Evolutionary conservation across 495 filamentous ascomycete genomes (phyloP), one percentile per base, ranked within the genome.

Genomic region (Aspergillus sparsus): DNA sequence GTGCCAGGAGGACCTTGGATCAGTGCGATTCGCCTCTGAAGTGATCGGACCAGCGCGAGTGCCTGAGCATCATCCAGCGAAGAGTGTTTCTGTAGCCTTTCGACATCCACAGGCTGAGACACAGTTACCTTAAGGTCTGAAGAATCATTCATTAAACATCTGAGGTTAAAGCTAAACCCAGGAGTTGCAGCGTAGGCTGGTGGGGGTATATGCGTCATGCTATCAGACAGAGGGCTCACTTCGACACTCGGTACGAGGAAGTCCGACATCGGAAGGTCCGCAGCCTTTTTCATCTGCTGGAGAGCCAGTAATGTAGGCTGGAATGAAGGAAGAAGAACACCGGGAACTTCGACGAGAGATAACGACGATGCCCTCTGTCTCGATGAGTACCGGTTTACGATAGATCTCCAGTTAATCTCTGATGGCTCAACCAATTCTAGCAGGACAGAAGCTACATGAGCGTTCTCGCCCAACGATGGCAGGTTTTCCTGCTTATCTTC

Each of bases 1-100:
- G 89, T 93, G 1, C 91, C 90, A 5, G 91, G 91, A 0, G 90
- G 91, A 0, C 91, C 91, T 77, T 94, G 89, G 34, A 93, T 89
- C 0, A 92, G 72, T 7, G 83, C 83, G 21, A 91, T 61, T 5
- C 72, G 72, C 4, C 80, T 76, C 2, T 75, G 79, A 4, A 95
- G 72, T 13, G 83, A 75, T 32, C 78, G 66, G 3, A 88, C 66
- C 13, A 90, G 68, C 5, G 86, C 83, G 0, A 66, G 44, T 12
- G 80, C 79, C 66, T 95, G 88, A 0, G 77, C 79, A 31, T 76
- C 61, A 58, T 90, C 87, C 2, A 89, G 80, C 5, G 67, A 77
- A 1, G 84, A 80, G 42, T 70, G 60, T 4, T 68, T 55, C n/a
- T 65, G 60, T 11, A 88, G 68, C 5, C 57, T 68, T 15, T 69